Evolutionary conservation across 2,329 filamentous ascomycete species (phyloP).

Genomic region (Curvularia sp.): DNA sequence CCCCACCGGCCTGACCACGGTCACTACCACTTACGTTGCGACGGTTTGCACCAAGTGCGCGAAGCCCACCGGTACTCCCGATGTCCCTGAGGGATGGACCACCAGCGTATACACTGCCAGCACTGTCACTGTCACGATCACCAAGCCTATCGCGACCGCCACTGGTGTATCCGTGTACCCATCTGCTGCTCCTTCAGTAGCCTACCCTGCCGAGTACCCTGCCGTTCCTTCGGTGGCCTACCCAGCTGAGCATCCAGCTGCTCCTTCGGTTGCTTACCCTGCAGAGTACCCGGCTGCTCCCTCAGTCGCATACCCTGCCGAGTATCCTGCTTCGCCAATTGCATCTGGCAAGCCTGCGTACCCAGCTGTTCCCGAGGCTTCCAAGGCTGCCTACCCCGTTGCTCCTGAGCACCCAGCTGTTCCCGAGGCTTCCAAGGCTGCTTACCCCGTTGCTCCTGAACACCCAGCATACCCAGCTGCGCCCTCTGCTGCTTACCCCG

Average conservation of each 20-base stretch:
- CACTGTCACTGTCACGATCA: constrained; percentile 43
- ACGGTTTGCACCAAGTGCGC: constrained; percentile 36
- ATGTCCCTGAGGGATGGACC: constrained; percentile 42
- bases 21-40: constrained; percentile 41
- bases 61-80: constrained; percentile 26
- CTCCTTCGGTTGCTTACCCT: constrained; percentile 17
- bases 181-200: constrained; percentile 13
- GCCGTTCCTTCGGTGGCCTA: constrained; percentile 10
- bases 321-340: constrained; percentile 1
- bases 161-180: constrained; percentile 29
- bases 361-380: constrained; percentile 7
- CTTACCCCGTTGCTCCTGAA: constrained; percentile 10
- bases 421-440: constrained; percentile 5
- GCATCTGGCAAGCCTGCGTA: constrained; percentile 11
- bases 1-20: constrained; percentile 45
- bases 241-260: constrained; percentile 5
- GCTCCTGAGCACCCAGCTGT: constrained; percentile 14
- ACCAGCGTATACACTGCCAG: constrained; percentile 42
- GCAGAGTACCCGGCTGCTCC: constrained; percentile 1
- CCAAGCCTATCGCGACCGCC: constrained; percentile 35
- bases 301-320: constrained; percentile 7
- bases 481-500: not conserved
- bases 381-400: constrained; percentile 7
- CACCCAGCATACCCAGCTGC: constrained; percentile 6
- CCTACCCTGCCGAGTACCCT: constrained; percentile 11